Evolutionary conservation across 208 protist species (phyloP).

Genomic region (Trypanosoma conorhini): DNA sequence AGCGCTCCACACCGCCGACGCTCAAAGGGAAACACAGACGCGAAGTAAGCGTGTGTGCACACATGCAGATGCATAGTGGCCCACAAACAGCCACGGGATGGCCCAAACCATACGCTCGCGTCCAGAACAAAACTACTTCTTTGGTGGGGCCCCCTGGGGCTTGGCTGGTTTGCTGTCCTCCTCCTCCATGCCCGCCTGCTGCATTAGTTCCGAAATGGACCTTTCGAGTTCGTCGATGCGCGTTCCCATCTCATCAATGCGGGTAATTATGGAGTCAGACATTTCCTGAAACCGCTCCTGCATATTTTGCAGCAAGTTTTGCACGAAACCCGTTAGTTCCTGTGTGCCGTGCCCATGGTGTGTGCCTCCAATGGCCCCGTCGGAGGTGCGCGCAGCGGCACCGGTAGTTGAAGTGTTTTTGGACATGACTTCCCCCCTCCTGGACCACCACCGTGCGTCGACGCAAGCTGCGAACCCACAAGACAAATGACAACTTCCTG

Average conservation of each 20-base stretch:
- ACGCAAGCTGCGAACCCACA: neutral
- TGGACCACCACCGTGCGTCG: neutral
- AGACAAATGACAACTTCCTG: neutral
- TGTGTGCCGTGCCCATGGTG: slow-evolving; percentile 65
- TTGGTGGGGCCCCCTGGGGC: neutral
- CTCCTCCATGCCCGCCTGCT: slow-evolving; percentile 91
- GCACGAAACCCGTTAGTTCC: slow-evolving; percentile 94
- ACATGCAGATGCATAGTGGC: neutral
- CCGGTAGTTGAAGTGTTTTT: slow-evolving; percentile 7
- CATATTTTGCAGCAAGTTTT: slow-evolving; percentile 95
- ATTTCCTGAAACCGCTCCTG: slow-evolving; percentile 95
- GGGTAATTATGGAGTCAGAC: slow-evolving; percentile 91
- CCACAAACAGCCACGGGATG: too few relatives aligned
- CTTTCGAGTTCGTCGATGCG: slow-evolving; percentile 95
- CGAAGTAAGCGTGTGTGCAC: neutral
- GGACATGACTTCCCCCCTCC: slow-evolving; percentile 1
- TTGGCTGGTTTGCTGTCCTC: slow-evolving; percentile 42
- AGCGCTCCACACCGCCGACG: neutral
- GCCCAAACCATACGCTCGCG: neutral
- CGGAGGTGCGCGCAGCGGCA: slow-evolving; percentile 7
- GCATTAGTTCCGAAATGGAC: slow-evolving; percentile 95
- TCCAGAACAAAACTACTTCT: neutral
- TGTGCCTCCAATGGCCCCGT: neutral
- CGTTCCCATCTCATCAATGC: slow-evolving; percentile 95
- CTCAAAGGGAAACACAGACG: neutral